Base-by-base conservation (phyloP, 108 stramenopile genomes). In the Cyclotella sp. region DNA sequence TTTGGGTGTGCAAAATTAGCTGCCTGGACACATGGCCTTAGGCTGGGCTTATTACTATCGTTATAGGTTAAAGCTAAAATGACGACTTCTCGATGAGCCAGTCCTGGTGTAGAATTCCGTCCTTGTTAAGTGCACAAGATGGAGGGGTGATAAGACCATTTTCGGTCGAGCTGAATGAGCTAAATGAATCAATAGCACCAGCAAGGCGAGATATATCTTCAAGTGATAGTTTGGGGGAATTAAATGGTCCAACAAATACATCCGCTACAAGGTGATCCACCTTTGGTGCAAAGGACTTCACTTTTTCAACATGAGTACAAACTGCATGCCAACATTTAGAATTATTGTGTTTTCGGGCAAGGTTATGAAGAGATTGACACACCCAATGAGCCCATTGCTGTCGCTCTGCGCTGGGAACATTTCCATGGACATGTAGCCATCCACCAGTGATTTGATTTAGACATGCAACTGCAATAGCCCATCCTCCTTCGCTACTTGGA, bases 401-500 rank as follows among this genome's bases (percentile, higher is more conserved):
- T 28, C 55, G 53, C 66, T 96, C 94, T 46, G 46, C 41, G 2
- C 69, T 81, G 55, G 82, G 78, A 21, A 98, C 97, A 81, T 97
- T 99, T 24, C 79, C 98, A 78, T 99, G 98, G 24, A 99, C 72
- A 76, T 99, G 98, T 21, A 97, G 73, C 95, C 93, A 91, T 16
- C 97, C 96, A 12, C 92, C 91, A 19, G 70, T 28, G 0, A 59
- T 58, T 21, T 30, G 45, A 40, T 85, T 78, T 41, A 99, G 68
- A 39, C 92, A 94, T 34, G 72, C 51, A 1, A 94, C 88, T n/a
- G 94, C 98, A 7, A 88, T 79, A 47, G 68, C 69, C 97, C 96
- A 98, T 39, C 95, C 95, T 15, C 93, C 93, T 89, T 96, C 93
- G 53, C 89, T 85, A 54, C 93, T 91, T 0, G 98, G 98, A 24